Evolutionary conservation across 2,329 filamentous ascomycete species (phyloP), one percentile per base, ranked within the genome.

Genomic region (Aureobasidium sp.): DNA sequence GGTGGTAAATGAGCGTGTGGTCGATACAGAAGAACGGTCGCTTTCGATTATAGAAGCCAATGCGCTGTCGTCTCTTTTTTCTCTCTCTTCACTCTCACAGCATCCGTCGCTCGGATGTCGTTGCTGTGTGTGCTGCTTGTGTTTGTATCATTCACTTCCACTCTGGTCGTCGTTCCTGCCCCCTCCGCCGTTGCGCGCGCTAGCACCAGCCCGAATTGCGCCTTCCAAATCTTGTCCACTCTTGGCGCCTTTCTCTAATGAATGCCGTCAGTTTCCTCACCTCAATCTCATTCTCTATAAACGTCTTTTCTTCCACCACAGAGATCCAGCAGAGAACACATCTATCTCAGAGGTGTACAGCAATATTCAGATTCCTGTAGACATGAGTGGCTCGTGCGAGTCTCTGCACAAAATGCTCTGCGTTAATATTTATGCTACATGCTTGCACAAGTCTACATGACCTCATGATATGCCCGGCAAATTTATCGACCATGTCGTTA

Each of bases 1-100:
- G 52, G 46, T 13, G 42, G 48, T 44, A 63, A 66, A 66, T 41
- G 64, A 66, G 64, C 64, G 64, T 62, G 62, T 55, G 37, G 64
- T 66, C 48, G 62, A 62, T 39, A 64, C 44, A 41, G 64, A 66
- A 23, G 62, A 63, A 51, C 64, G 64, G 57, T 64, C 62, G 57
- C 62, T 51, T 62, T 66, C 62, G 56, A 64, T 58, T 42, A 17
- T 10, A 42, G 57, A 60, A n/a, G 57, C 57, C 57, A 60, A 60
- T 60, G 58, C 58, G 64, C 58, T 53, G 62, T 48, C 46, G 46
- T 29, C 48, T 64, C 17, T 34, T 10, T 20, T 6, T 32, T 10
- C 1, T 20, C 20, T 20, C 20, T 20, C 20, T 20, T 20, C 9
- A 4, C 50, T 53, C n/a, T 53, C 50, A 56, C 52, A 37, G 52